Base-by-base conservation (phyloP, 78 protist species). In the Dictyostelium brefeldianum region DNA sequence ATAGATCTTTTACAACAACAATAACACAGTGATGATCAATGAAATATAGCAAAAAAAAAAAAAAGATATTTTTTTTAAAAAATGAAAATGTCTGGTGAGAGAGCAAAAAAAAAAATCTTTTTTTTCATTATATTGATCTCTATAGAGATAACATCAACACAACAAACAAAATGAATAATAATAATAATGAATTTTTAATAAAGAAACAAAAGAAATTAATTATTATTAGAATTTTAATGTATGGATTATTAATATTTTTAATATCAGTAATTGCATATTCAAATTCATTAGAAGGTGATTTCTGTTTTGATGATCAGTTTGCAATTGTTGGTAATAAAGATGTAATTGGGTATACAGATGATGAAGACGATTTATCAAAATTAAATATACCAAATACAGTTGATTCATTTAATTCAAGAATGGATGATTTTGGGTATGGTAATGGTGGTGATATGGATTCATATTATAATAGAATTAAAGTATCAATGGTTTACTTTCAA, bases 241-340 rank as follows among this genome's bases (percentile, higher is more conserved):
- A 78, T 54, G 27, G 73, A 18, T 31, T 78, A 56, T 31, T 78
- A 20, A 54, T 78, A 50, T 78, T 78, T 56, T 78, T 78, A 36
- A 56, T 56, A 31, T 50, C 70, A 9, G 12, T 78, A n/a, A 18
- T 51, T 27, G 65, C 31, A 14, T 78, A 78, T 78, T 78, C 83
- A 20, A 78, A 78, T 78, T 36, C 83, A 29, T 54, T 78, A n/a
- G 36, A 78, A 5, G 50, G 53, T 56, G 83, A 78, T 6, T 78
- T 78, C 14, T 36, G 50, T n/a, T 27, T 78, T 6, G 70, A 78
- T 54, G 83, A 78, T 36, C 83, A 78, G 1, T 54, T 31, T 27
- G 70, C 50, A 36, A 56, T 78, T 7, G 81, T 75, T 0, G 27
- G 25, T 27, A 75, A 75, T 75, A 46, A 46, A 15, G 62, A 75